A percentile compares a stretch with the other conserved stretches of the same genome.
phyloP scores from a whole-genome alignment of 2,329 filamentous ascomycete species.

The Aspergillus sp. region DNA sequence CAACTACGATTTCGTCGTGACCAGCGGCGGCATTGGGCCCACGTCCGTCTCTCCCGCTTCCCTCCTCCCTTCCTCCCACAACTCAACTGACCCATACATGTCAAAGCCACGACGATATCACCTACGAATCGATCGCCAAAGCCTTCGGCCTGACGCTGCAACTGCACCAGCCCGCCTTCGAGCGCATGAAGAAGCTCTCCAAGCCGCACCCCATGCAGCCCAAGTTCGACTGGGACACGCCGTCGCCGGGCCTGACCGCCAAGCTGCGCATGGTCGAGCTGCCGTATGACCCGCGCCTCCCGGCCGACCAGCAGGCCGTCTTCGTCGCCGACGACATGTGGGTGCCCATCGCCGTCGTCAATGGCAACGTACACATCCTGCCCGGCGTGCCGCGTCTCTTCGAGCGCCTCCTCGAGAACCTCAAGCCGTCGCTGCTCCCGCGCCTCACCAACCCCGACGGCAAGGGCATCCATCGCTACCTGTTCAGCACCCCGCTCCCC shows the following conservation, averaged over 20 bases:
- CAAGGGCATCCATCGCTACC: conserved; percentile 72
- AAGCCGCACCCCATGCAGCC: conserved; percentile 70
- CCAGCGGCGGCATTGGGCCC: conserved; percentile 91
- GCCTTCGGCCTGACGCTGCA: conserved; percentile 76
- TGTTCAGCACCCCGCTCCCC: conserved; percentile 82
- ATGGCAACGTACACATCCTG: conserved; percentile 89
- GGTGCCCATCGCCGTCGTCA: conserved; percentile 87
- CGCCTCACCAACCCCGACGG: conserved; percentile 75
- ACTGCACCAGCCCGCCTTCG: conserved; percentile 73
- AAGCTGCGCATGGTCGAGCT: conserved; percentile 89
- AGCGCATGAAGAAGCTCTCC: conserved; percentile 79
- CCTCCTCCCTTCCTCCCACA: background rate
- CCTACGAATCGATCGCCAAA: conserved; percentile 89
- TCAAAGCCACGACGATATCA: conserved; percentile 89
- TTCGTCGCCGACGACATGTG: conserved; percentile 81
- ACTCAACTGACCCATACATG: background rate
- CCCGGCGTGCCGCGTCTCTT: conserved; percentile 88
- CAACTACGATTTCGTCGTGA: conserved; percentile 91
- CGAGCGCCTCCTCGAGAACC: conserved; percentile 70
- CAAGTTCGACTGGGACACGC: conserved; percentile 79
- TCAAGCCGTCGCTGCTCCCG: conserved; percentile 70
- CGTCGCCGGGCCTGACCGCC: conserved; percentile 73
- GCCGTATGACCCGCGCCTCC: conserved; percentile 68
- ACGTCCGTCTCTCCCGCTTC: conserved; percentile 60
- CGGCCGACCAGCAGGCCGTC: conserved; percentile 69